Evolutionary conservation across 257 asterid species (phyloP).

Genomic region (Ilex asprella): DNA sequence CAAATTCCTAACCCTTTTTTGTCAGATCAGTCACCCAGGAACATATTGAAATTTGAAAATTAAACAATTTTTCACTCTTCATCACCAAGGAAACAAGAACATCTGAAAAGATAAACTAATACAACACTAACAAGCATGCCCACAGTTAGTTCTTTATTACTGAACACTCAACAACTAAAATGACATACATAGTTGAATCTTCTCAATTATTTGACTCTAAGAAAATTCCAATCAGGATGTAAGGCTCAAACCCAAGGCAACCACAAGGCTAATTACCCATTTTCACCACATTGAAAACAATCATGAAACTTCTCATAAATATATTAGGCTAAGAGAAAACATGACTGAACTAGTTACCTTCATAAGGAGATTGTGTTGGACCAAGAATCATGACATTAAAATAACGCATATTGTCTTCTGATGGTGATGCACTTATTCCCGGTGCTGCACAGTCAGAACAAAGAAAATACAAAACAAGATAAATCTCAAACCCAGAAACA

Average conservation of each 20-base stretch:
- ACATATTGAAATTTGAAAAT: too few relatives aligned
- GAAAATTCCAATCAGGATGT: neutral
- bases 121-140: too few relatives aligned
- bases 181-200: too few relatives aligned
- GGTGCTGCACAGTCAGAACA: slow-evolving; percentile 68
- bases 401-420: slow-evolving; percentile 95
- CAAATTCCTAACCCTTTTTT: too few relatives aligned
- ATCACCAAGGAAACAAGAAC: too few relatives aligned
- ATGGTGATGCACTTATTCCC: slow-evolving; percentile 99
- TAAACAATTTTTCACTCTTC: too few relatives aligned
- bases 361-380: slow-evolving; percentile 96
- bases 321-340: neutral
- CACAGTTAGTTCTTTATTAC: too few relatives aligned
- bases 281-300: too few relatives aligned
- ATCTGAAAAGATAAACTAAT: too few relatives aligned
- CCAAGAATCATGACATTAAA: slow-evolving; percentile 99
- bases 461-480: slow-evolving; percentile 4
- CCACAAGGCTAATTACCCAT: neutral
- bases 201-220: neutral
- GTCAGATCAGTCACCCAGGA: too few relatives aligned
- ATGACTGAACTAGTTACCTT: slow-evolving; percentile 40
- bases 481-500: neutral
- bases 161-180: neutral
- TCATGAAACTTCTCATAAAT: too few relatives aligned
- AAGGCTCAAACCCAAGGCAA: neutral